Evolutionary conservation across 1,284 basidiomycete genomes (phyloP), one percentile per base, ranked within the genome.

Genomic region (Blastosporella zonata): DNA sequence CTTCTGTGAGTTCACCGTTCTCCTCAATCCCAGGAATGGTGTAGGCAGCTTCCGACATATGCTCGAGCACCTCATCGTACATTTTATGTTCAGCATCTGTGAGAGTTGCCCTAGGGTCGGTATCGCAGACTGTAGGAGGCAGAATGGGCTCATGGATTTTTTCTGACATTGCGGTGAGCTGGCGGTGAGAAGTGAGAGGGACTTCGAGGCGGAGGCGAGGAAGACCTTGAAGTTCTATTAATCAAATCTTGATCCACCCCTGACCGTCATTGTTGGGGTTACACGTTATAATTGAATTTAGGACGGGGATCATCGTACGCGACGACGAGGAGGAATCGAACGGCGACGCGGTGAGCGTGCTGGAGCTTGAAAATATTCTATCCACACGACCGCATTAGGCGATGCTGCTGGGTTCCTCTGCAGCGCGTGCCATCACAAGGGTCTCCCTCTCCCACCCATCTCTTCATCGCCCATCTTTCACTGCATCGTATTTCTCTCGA

Each of bases 11-110:
- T 40, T 69, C 63, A 9, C 73, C 75, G 6, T 79, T 72, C 37
- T 75, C 72, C 10, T 70, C 62, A 10, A 37, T 37, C 10, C 67
- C 71, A 7, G 83, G 79, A 33, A 89, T 60, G 9, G 59, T 62
- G 61, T 87, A 88, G 2, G 69, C 71, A 0, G 70, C 58, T 17
- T 65, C 62, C 5, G 73, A 59, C 58, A 90, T 88, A 62, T 89
- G 79, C 7, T 66, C 68, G 36, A 84, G 67, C 9, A 90, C 79
- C 35, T 71, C 67, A 20, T 77, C 65, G 54, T 80, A 78, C 65
- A 80, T 71, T 46, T 66, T 68, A 52, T 73, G 70, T 50, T 87
- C 77, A 5, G 65, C 65, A 10, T 72, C 68, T 1, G 73, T 69
- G 17, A 86, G 65, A 6, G 62, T 58, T 13, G 57, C 62, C 0